Percentiles rank a stretch among this genome's conserved stretches.
These are phyloP conservation scores for Hyphodiscus sp. DNA, from an alignment of 2,329 filamentous ascomycete species.

Conservation along the genomic window DNA sequence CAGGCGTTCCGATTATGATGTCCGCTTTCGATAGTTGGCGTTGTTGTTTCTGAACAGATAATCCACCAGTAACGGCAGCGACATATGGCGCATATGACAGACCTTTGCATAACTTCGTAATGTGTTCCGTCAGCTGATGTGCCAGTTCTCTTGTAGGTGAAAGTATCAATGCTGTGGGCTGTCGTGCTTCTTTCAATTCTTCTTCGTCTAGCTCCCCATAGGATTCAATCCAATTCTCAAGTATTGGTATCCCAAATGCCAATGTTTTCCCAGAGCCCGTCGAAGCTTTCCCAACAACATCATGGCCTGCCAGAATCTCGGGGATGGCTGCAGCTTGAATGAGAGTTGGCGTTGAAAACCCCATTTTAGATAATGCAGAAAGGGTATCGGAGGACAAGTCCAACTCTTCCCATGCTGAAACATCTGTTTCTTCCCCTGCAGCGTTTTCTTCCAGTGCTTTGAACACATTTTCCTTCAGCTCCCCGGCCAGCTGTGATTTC, in stretches of 20 bases:
- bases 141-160: slow-evolving; percentile 91
- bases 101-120: slow-evolving; percentile 64
- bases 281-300: slow-evolving; percentile 92
- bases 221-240: slow-evolving; percentile 69
- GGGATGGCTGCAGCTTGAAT: slow-evolving; percentile 81
- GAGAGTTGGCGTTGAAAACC: slow-evolving; percentile 71
- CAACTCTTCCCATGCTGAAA: slow-evolving; percentile 73
- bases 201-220: slow-evolving; percentile 36
- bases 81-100: slow-evolving; percentile 60
- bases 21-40: slow-evolving; percentile 77
- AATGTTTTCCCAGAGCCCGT: slow-evolving; percentile 96
- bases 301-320: slow-evolving; percentile 72
- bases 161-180: slow-evolving; percentile 71
- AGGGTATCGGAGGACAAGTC: slow-evolving; percentile 67
- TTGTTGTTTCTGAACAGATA: slow-evolving; percentile 94
- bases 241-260: slow-evolving; percentile 87
- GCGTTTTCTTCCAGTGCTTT: slow-evolving; percentile 44
- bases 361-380: slow-evolving; percentile 68
- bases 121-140: slow-evolving; percentile 81
- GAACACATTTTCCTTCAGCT: slow-evolving; percentile 25
- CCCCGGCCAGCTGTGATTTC: slow-evolving; percentile 24
- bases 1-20: slow-evolving; percentile 88
- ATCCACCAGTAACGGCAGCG: slow-evolving; percentile 84
- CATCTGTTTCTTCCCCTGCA: slow-evolving; percentile 57
- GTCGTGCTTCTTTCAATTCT: slow-evolving; percentile 32